Conservation (phyloP, 2,329 filamentous ascomycete genomes). For the Ceratocystiopsis sp. region DNA sequence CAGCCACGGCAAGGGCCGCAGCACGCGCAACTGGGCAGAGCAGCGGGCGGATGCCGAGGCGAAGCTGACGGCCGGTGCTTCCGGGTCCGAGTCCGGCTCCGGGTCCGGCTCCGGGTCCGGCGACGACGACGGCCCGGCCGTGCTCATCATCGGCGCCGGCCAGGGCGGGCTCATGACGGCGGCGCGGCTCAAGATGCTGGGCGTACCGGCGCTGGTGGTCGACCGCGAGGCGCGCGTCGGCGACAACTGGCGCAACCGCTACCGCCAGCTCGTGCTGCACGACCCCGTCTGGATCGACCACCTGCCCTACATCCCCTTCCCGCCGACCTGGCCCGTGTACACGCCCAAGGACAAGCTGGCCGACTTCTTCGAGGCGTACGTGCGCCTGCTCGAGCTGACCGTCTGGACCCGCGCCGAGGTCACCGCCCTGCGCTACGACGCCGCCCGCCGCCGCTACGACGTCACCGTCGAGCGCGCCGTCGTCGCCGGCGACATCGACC, state of each 20-base stretch:
- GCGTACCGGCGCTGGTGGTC: slow-evolving; percentile 37
- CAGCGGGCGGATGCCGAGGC: slow-evolving; percentile 16
- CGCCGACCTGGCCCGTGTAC: slow-evolving; percentile 49
- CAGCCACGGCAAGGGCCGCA: slow-evolving; percentile 32
- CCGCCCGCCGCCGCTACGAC: slow-evolving; percentile 33
- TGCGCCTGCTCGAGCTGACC: slow-evolving; percentile 47
- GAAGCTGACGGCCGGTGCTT: too few relatives aligned
- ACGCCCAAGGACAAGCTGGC: slow-evolving; percentile 56
- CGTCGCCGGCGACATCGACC: slow-evolving; percentile 12
- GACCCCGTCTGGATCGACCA: slow-evolving; percentile 47
- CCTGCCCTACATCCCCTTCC: slow-evolving; percentile 48
- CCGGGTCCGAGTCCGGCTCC: too few relatives aligned
- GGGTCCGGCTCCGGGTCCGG: slow-evolving; percentile 18
- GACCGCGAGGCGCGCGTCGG: slow-evolving; percentile 40
- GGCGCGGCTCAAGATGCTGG: slow-evolving; percentile 41
- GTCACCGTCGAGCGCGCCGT: slow-evolving; percentile 32
- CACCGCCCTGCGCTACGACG: slow-evolving; percentile 30
- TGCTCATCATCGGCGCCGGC: slow-evolving; percentile 44
- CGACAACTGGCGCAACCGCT: slow-evolving; percentile 47
- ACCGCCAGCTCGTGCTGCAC: slow-evolving; percentile 49
- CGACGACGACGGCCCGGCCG: slow-evolving; percentile 32
- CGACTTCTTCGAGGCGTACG: slow-evolving; percentile 52
- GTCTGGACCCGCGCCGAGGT: slow-evolving; percentile 43
- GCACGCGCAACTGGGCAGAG: slow-evolving; percentile 44
- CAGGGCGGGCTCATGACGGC: slow-evolving; percentile 41